phyloP scores from a whole-genome alignment of 106 monocot genomes.

The Chionographis japonica region DNA sequence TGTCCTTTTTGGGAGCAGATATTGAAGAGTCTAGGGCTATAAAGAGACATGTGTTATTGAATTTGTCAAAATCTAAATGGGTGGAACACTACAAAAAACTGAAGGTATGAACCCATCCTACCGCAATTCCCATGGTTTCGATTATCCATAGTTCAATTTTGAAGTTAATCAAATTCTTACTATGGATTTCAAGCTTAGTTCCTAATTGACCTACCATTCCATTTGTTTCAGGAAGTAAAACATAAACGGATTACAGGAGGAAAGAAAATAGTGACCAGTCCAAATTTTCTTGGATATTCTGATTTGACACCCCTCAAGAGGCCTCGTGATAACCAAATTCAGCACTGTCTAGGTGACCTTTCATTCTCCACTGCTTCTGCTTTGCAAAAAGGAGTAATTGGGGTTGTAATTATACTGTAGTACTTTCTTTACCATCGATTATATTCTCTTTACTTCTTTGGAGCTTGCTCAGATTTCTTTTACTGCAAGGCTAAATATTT shows the following conservation, averaged over 20 bases:
- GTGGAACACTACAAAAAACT: conserved; percentile 40
- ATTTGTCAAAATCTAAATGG: conserved; percentile 51
- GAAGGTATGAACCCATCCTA: conserved; percentile 47
- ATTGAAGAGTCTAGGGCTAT: conserved; percentile 40
- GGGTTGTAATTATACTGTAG: no score
- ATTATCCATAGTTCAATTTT: background rate
- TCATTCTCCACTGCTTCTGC: conserved; percentile 7
- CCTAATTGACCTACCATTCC: conserved; percentile 1
- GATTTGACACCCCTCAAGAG: conserved; percentile 38
- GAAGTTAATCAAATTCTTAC: background rate
- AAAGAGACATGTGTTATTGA: conserved; percentile 43
- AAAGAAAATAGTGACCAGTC: conserved; percentile 11
- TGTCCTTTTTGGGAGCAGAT: conserved; percentile 22
- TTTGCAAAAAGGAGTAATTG: background rate
- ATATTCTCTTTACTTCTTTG: no score
- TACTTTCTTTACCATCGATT: no score
- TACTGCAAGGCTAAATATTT: no score
- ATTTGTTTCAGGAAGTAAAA: conserved; percentile 43
- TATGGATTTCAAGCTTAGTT: background rate
- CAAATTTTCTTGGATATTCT: conserved; percentile 20
- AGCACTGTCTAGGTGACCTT: conserved; percentile 26
- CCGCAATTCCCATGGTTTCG: background rate
- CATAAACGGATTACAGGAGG: conserved; percentile 12
- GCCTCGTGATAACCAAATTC: conserved; percentile 28
- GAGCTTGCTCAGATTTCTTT: no score